Conservation (phyloP, 2,329 filamentous ascomycete species). For the Cladophialophora chaetospira region DNA sequence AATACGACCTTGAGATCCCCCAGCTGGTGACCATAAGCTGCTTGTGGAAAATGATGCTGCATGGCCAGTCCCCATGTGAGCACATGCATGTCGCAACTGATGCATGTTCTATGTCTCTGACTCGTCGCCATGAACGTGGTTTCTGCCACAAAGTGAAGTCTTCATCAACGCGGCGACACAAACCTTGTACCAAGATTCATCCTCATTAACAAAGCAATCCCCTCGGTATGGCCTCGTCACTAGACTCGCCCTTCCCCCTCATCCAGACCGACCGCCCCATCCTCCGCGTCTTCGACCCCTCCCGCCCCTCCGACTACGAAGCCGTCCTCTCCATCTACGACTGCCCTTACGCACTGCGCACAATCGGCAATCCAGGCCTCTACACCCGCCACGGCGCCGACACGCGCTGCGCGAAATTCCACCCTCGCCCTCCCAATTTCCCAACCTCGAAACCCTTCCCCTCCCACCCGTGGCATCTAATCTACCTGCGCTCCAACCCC, state of each 20-base stretch:
- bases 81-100: background rate
- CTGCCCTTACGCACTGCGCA: background rate
- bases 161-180: no score
- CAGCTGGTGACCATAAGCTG: background rate
- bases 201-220: no score
- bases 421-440: background rate
- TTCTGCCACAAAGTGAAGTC: no score
- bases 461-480: slow-evolving; percentile 6
- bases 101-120: background rate
- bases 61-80: no score
- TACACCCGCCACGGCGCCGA: slow-evolving; percentile 1
- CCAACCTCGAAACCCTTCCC: background rate
- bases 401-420: background rate
- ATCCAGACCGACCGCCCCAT: slow-evolving; percentile 1
- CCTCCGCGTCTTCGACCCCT: slow-evolving; percentile 11
- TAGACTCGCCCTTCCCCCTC: background rate
- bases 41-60: background rate
- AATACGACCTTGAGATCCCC: background rate
- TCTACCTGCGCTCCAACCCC: slow-evolving; percentile 6
- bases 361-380: slow-evolving; percentile 2
- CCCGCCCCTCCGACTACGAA: slow-evolving; percentile 4
- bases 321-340: slow-evolving; percentile 6
- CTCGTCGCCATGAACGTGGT: no score
- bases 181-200: no score
- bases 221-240: background rate